These are phyloP conservation scores for Polytrichum formosum DNA, from an alignment of 225 moss, liverwort and hornwort species.

Conservation along the genomic window DNA sequence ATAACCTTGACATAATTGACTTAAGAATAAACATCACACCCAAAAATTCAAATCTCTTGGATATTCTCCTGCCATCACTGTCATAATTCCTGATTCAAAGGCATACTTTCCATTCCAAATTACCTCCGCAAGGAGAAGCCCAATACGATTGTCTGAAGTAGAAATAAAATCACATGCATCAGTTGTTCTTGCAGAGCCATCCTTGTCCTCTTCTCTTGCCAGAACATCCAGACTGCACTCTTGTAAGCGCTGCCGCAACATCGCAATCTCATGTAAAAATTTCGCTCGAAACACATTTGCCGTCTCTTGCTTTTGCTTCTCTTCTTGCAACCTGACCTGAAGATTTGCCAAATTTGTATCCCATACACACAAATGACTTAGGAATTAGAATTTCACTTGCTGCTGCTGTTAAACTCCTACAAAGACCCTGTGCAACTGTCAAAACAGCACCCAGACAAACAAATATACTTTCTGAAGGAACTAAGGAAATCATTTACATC, in stretches of 20 bases:
- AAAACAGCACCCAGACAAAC: not conserved
- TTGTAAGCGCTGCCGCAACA: conserved; percentile 42
- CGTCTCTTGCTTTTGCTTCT: conserved; percentile 51
- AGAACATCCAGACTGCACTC: conserved; percentile 50
- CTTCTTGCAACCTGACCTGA: conserved; percentile 42
- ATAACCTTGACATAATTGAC: too few relatives aligned
- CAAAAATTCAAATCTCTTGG: too few relatives aligned
- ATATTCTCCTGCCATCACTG: too few relatives aligned
- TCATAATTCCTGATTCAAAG: too few relatives aligned
- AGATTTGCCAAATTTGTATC: too few relatives aligned
- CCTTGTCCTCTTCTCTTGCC: conserved; percentile 38
- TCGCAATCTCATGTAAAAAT: conserved; percentile 49
- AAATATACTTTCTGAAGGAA: not conserved
- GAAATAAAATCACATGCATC: conserved; percentile 78
- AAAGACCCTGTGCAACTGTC: not conserved
- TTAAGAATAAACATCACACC: too few relatives aligned
- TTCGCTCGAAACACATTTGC: conserved; percentile 22
- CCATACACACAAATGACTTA: too few relatives aligned
- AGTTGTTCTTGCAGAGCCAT: conserved; percentile 26
- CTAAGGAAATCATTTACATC: not conserved
- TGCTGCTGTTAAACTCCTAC: not conserved
- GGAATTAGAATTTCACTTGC: too few relatives aligned
- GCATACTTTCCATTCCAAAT: not conserved
- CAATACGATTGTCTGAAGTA: conserved; percentile 87
- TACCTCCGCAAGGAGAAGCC: conserved; percentile 91